phyloP scores from a whole-genome alignment of 768 basidiomycete genomes.

The Hirschioporus abietinus region DNA sequence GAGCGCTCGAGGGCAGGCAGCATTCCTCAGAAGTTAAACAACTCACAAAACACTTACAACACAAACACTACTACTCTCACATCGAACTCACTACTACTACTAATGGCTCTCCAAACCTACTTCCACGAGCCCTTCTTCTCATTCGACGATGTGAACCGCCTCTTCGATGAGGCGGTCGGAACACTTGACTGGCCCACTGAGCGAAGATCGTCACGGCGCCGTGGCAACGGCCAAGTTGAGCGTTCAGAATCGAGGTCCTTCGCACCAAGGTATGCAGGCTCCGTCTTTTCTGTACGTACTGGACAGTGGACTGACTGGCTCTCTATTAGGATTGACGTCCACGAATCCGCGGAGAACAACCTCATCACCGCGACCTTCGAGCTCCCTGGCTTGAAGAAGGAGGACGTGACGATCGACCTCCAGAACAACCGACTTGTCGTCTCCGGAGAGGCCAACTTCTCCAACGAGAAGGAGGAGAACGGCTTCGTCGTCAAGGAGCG shows the following conservation, averaged over 20 bases:
- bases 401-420: slow-evolving; percentile 47
- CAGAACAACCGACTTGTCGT: slow-evolving; percentile 44
- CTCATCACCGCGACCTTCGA: slow-evolving; percentile 52
- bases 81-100: slow-evolving; percentile 26
- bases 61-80: background rate
- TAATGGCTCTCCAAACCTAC: slow-evolving; percentile 14
- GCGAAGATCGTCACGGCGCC: background rate
- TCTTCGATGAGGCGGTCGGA: slow-evolving; percentile 35
- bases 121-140: slow-evolving; percentile 37
- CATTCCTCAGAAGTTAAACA: background rate
- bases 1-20: background rate
- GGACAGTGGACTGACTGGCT: background rate
- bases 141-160: slow-evolving; percentile 35
- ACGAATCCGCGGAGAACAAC: slow-evolving; percentile 42
- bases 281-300: background rate
- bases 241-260: background rate
- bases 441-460: slow-evolving; percentile 40
- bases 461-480: slow-evolving; percentile 28
- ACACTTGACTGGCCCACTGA: background rate
- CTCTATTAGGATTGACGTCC: slow-evolving; percentile 44
- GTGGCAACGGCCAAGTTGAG: background rate
- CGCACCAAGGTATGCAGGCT: background rate
- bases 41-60: background rate
- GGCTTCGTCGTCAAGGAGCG: slow-evolving; percentile 31
- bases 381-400: slow-evolving; percentile 48